Evolutionary conservation across 2,329 filamentous ascomycete genomes (phyloP), one percentile per base, ranked within the genome.

Genomic region (Sclerotinia borealis): DNA sequence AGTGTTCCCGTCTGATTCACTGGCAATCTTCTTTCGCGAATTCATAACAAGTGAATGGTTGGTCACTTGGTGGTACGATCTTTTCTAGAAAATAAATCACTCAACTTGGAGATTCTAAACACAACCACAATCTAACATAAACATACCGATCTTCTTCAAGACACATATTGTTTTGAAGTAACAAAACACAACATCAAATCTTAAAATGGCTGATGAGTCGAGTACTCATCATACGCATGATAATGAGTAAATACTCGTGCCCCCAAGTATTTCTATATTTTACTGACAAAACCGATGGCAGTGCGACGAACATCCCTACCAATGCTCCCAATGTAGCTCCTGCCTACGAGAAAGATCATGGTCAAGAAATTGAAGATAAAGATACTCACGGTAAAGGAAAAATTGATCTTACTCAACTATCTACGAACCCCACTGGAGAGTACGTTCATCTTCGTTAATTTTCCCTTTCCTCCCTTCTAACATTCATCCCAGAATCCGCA

Each of bases 401-500:
- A 17, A 63, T 58, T 2, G 60, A 63, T 34, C 41, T 63, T 11
- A 22, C 60, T 31, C 41, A 45, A 25, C 29, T 63, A 50, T 48
- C 39, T 10, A 41, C 54, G 15, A 63, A 63, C 25, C 27, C 45
- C 7, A 63, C 51, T 15, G 60, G 60, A 56, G 60, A 63, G 60
- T 63, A 47, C 6, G 60, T 41, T 10, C 1, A 10, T 19, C 36
- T 6, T 13, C 13, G 1, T 2, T 13, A 45, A 27, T 54, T 17
- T 10, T 7, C 45, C 22, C 13, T 31, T 37, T 22, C 34, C 8
- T 54, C 25, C 13, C 56, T 3, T 29, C 36, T 60, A 22, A 60
- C 36, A 31, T 54, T 22, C 0, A 37, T 13, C 27, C 1, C 65
- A 84, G 82, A 68, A 80, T 85, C 70, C 76, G 78, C 59, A 86